Evolutionary conservation across 2,329 filamentous ascomycete species (phyloP), one percentile per base, ranked within the genome.

Genomic region (Albifimbria verrucaria): DNA sequence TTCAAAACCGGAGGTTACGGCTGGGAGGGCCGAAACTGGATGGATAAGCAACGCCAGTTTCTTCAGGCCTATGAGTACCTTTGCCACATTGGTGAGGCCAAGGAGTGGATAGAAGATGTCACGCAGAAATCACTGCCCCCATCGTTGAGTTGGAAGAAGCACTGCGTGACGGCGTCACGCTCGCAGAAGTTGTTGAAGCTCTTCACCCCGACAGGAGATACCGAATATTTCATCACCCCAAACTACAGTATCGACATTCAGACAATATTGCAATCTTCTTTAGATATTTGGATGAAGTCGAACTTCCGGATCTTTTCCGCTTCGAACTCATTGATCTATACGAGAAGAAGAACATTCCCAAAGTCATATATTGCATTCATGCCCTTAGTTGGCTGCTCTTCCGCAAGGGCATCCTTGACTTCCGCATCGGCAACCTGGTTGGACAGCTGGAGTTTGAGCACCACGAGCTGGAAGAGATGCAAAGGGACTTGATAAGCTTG

Each of bases 331-430:
- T 97, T 58, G 94, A 99, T 71, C 76, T 99, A 12, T 99, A 99
- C 75, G 95, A 99, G 72, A 99, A 97, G 78, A 99, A 99, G 74
- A 99, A 99, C 64, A 95, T 97, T 1, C 94, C 94, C 4, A 99
- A 97, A 71, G 95, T 97, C 67, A 99, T 99, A 57, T 96, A 99
- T 74, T 99, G 94, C 68, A 94, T 99, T 50, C 94, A 99, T 65
- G 94, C 94, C 0, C 77, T 99, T 18, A 97, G 93, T 68, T 99
- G 93, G 92, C 80, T 99, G n/a, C 79, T 99, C 11, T 97, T 90
- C 71, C 88, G 94, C 48, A 94, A 97, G 69, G 93, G 94, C 1
- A 91, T 97, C 57, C 89, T 97, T 39, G 88, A 92, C 65, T 97
- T 99, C 70, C 87, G 92, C 9, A 99, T 99, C 65, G 94, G 93